Percentiles rank a stretch among this genome's conserved stretches.
Evolutionary conservation across 2,329 filamentous ascomycete species (phyloP).

Genomic region (Aschersonia sp.): DNA sequence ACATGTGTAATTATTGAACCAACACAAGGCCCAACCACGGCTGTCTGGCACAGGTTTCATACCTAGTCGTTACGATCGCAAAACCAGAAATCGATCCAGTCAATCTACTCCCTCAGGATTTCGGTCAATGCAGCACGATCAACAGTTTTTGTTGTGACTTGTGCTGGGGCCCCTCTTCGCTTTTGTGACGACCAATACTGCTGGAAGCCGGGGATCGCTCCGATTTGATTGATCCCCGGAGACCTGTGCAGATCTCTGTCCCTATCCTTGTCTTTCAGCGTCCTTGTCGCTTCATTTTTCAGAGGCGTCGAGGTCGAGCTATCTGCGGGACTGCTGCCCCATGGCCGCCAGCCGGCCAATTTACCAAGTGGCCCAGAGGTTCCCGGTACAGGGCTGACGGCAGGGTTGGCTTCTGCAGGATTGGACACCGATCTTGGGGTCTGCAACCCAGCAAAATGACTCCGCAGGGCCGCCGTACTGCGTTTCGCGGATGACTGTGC

Average conservation of each 20-base stretch:
- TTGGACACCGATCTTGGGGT: conserved; percentile 17
- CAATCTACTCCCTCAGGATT: conserved; percentile 24
- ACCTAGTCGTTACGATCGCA: not conserved
- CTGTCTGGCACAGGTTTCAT: too few relatives aligned
- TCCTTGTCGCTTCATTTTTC: not conserved
- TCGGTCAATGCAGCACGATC: conserved; percentile 48
- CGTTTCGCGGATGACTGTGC: conserved; percentile 28
- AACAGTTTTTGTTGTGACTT: conserved; percentile 40
- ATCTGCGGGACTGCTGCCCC: conserved; percentile 15
- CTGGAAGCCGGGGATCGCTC: conserved; percentile 57
- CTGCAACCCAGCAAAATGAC: conserved; percentile 30
- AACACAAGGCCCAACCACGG: too few relatives aligned
- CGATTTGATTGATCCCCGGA: conserved; percentile 67
- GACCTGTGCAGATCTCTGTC: conserved; percentile 31
- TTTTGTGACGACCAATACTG: conserved; percentile 35
- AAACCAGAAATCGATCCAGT: not conserved
- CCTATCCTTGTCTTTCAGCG: conserved; percentile 1
- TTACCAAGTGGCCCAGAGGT: conserved; percentile 29
- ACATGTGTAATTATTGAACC: too few relatives aligned
- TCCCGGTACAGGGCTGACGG: conserved; percentile 11
- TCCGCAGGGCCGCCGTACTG: conserved; percentile 43
- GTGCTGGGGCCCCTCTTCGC: conserved; percentile 36
- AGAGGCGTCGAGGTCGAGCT: conserved; percentile 6
- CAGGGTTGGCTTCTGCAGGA: conserved; percentile 14
- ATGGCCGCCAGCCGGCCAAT: conserved; percentile 34